Evolutionary conservation across 2,329 filamentous ascomycete species (phyloP).

Genomic region (Curvularia hawaiiensis): DNA sequence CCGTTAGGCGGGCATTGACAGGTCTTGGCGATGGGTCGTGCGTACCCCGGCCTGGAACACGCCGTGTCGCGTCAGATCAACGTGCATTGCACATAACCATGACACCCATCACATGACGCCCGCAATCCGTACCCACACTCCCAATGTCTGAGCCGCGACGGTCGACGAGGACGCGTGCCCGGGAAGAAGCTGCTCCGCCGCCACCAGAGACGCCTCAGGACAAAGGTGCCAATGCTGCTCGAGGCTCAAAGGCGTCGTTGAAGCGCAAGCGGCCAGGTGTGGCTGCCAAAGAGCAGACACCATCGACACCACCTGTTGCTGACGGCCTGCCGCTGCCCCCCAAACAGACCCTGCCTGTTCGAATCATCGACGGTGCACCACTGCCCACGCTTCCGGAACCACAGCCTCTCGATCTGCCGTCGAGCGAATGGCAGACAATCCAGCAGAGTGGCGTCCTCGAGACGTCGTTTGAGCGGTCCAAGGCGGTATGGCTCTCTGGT

Average conservation of each 20-base stretch:
- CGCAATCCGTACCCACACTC: slow-evolving; percentile 1
- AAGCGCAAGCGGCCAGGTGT: slow-evolving; percentile 42
- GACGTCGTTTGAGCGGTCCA: slow-evolving; percentile 75
- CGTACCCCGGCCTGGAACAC: slow-evolving; percentile 1
- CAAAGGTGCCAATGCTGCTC: slow-evolving; percentile 19
- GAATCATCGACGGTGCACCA: slow-evolving; percentile 68
- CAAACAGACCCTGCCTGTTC: slow-evolving; percentile 60
- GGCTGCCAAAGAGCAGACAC: slow-evolving; percentile 33
- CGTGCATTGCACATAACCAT: background rate
- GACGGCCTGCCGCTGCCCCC: slow-evolving; percentile 21
- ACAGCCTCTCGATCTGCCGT: slow-evolving; percentile 67
- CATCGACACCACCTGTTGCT: slow-evolving; percentile 29
- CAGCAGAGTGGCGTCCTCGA: slow-evolving; percentile 77
- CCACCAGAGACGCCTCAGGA: slow-evolving; percentile 30
- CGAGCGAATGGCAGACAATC: slow-evolving; percentile 73
- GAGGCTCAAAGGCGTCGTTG: slow-evolving; percentile 33
- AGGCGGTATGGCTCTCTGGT: slow-evolving; percentile 54
- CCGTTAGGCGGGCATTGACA: background rate
- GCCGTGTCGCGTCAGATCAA: slow-evolving; percentile 6
- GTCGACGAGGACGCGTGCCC: slow-evolving; percentile 44
- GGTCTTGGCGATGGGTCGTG: background rate
- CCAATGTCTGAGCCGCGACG: slow-evolving; percentile 45
- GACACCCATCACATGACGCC: slow-evolving; percentile 4
- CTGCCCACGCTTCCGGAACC: slow-evolving; percentile 72
- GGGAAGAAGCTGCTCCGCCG: slow-evolving; percentile 38